A percentile compares a stretch with the other conserved stretches of the same genome.
Conservation (phyloP, 2,329 filamentous ascomycete genomes). For the Pseudogymnoascus sp. region DNA sequence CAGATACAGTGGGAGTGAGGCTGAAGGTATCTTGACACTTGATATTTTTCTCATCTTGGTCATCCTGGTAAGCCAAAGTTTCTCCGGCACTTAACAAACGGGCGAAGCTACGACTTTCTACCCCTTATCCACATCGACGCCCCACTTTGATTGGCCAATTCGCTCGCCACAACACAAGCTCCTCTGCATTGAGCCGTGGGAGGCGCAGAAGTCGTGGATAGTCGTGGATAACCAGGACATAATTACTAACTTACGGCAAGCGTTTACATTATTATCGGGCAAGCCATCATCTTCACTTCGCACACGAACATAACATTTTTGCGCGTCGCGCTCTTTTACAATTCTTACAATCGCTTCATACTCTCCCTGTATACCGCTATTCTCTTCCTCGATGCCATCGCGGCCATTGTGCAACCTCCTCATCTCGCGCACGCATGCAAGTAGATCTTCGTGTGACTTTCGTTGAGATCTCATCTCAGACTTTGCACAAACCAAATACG, state of each 20-base stretch:
- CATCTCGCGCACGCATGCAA: constrained; percentile 3
- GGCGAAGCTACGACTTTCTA: not conserved
- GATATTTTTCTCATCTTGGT: not conserved
- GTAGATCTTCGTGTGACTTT: constrained; percentile 8
- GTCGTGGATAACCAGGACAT: constrained; percentile 5
- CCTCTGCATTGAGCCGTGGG: not conserved
- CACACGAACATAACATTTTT: constrained; percentile 3
- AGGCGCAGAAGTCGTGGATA: constrained; percentile 4
- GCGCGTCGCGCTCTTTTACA: constrained; percentile 1
- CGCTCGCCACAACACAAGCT: constrained; percentile 1
- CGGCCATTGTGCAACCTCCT: constrained; percentile 6
- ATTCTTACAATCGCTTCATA: not conserved
- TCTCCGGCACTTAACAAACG: not conserved
- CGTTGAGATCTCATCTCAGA: constrained; percentile 7
- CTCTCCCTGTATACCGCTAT: not conserved
- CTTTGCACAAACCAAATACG: not conserved
- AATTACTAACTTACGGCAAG: constrained; percentile 3
- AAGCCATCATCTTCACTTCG: not conserved
- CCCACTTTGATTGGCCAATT: constrained; percentile 7
- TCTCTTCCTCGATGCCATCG: constrained; percentile 5
- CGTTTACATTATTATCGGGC: constrained; percentile 4
- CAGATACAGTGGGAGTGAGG: not conserved
- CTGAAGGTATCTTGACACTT: not conserved
- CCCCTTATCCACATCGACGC: constrained; percentile 3
- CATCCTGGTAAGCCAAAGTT: not conserved